Evolutionary conservation across 345 rosid species (phyloP).

Genomic region (Lagerstroemia speciosa): DNA sequence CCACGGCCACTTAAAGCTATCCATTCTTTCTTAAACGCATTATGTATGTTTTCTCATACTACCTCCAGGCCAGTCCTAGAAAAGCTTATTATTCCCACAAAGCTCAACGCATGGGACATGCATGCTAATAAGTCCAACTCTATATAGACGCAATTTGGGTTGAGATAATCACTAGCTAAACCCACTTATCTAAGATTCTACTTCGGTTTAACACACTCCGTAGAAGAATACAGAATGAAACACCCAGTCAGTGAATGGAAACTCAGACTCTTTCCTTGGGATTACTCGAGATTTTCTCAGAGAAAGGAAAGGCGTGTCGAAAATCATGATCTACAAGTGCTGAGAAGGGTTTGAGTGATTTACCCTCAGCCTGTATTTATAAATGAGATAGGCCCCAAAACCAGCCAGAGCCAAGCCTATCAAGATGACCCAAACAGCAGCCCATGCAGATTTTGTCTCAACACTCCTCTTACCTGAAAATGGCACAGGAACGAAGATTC

Average conservation of each 20-base stretch:
- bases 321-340: background rate
- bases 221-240: background rate
- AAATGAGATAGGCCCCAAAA: constrained; percentile 76
- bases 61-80: background rate
- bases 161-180: background rate
- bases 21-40: background rate
- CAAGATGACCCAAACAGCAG: constrained; percentile 81
- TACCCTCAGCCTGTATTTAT: constrained; percentile 88
- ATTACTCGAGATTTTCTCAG: background rate
- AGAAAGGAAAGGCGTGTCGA: background rate
- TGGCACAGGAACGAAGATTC: background rate
- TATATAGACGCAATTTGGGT: background rate
- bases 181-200: background rate
- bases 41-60: background rate
- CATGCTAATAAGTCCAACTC: background rate
- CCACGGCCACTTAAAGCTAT: background rate
- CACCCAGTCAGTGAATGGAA: background rate
- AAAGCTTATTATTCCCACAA: background rate
- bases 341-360: constrained; percentile 8
- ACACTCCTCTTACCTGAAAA: constrained; percentile 56
- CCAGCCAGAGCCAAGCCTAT: constrained; percentile 71
- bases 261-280: background rate
- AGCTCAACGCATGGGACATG: background rate
- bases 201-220: background rate
- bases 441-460: constrained; percentile 78